These are phyloP conservation scores for Creolimax fragrantissima DNA, from an alignment of 78 protist genomes.

Conservation along the genomic window DNA sequence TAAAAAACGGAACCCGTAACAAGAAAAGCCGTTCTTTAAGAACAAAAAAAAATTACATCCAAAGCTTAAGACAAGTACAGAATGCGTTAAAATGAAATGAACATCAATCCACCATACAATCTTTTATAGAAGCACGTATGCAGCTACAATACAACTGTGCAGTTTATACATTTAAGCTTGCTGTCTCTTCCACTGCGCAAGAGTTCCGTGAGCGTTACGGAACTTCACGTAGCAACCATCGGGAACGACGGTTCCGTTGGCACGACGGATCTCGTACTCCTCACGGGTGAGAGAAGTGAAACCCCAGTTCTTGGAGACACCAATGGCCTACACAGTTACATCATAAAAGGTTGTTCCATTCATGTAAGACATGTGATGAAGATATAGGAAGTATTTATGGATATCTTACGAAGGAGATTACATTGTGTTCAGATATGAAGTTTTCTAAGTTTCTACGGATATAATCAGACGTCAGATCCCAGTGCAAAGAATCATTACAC, in stretches of 20 bases:
- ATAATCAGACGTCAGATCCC: not conserved
- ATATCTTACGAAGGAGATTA: not conserved
- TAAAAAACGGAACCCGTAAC: too few species aligned
- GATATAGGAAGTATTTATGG: too few species aligned
- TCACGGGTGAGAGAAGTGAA: slow-evolving; percentile 86
- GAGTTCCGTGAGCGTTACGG: slow-evolving; percentile 59
- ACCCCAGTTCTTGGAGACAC: slow-evolving; percentile 91
- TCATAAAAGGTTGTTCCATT: not conserved
- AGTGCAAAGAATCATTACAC: not conserved
- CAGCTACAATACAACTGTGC: not conserved
- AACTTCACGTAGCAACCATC: slow-evolving; percentile 73
- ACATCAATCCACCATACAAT: not conserved
- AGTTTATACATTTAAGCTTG: not conserved
- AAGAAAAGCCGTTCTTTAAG: too few species aligned
- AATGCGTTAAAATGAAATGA: too few species aligned
- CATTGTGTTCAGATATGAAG: not conserved
- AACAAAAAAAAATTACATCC: too few species aligned
- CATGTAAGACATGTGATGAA: not conserved
- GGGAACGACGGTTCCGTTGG: slow-evolving; percentile 50
- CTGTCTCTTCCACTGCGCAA: not conserved
- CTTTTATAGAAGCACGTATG: not conserved
- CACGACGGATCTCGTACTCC: slow-evolving; percentile 60
- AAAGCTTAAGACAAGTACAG: too few species aligned
- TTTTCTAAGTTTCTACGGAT: not conserved
- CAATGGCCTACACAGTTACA: slow-evolving; percentile 47